Base-by-base conservation (phyloP, 805 yeast genomes). In the Priceomyces castillae region DNA sequence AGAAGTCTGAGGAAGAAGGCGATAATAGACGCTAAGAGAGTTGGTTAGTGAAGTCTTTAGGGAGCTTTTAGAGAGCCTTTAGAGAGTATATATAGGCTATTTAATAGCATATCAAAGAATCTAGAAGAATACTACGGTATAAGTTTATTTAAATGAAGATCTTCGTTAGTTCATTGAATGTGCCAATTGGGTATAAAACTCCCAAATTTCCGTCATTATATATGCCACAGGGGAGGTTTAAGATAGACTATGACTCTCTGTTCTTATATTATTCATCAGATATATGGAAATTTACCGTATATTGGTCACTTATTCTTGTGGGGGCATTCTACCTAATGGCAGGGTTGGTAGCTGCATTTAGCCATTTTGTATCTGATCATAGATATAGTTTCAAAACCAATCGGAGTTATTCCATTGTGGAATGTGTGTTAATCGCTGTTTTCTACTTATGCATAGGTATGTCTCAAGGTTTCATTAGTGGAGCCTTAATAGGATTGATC, bases 121-220 rank as follows among this genome's bases (percentile, higher is more conserved):
- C 12, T 4, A 3, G 11, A 26, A n/a, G 12, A 15, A 38, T 17
- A 18, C 12, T 7, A 14, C 17, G 19, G 33, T 30, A n/a, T n/a
- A n/a, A n/a, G n/a, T 16, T 11, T 33, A 7, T 14, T 19, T 12
- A 4, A 19, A 59, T 60, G 65, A 56, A 50, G 39, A 49, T 62
- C 11, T 62, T 62, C 43, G 51, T 62, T 9, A 53, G 60, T n/a
- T 67, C 76, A 12, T 65, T 71, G 16, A 77, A 77, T 50, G 71
- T 81, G 1, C 97, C 97, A 1, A 80, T 87, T 5, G 97, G 96
- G 25, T 92, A 92, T 64, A 66, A 69, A 10, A 71, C 82, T 0
- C 98, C 98, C 1, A 43, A 54, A 12, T 92, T 90, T 55, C 98
- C 98, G 3, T 82, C 95, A 2, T 62, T 92, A 23, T 75, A 72